Percentiles rank a stretch among this genome's conserved stretches.
phyloP scores from a whole-genome alignment of 805 yeast genomes.

The Yarrowia divulgata region DNA sequence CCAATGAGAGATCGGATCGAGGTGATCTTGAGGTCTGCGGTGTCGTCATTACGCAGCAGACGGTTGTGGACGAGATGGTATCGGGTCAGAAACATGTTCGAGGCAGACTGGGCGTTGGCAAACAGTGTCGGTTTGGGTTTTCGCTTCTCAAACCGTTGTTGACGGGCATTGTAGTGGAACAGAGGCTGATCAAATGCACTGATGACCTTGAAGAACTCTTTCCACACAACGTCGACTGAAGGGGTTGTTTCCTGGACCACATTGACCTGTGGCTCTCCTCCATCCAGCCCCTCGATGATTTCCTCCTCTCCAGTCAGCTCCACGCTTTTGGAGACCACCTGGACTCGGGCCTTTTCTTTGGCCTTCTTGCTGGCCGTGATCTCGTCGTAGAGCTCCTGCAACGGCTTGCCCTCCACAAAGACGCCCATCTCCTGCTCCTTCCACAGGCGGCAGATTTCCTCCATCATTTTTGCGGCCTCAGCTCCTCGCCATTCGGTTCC shows the following conservation, averaged over 20 bases:
- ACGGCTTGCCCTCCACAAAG: conserved; percentile 79
- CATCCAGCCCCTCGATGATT: conserved; percentile 1
- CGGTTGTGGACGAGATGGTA: conserved; percentile 73
- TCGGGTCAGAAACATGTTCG: conserved; percentile 54
- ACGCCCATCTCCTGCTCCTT: conserved; percentile 87
- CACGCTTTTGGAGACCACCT: conserved; percentile 6
- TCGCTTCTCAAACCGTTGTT: conserved; percentile 63
- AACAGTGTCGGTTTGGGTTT: conserved; percentile 42
- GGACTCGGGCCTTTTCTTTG: conserved; percentile 17
- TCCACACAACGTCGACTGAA: conserved; percentile 61
- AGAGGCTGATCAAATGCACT: conserved; percentile 70
- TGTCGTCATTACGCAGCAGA: conserved; percentile 70
- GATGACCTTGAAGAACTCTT: conserved; percentile 71
- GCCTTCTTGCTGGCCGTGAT: conserved; percentile 47
- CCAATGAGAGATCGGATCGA: conserved; percentile 86
- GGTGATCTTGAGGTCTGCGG: conserved; percentile 56
- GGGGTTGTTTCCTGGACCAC: not conserved
- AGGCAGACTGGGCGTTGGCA: conserved; percentile 44
- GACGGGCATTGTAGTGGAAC: conserved; percentile 64
- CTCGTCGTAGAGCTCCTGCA: conserved; percentile 70
- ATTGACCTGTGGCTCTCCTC: not conserved
- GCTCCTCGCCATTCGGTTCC: conserved; percentile 88
- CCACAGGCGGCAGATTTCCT: conserved; percentile 83
- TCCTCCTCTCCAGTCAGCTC: conserved; percentile 17
- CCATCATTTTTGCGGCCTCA: conserved; percentile 68